Evolutionary conservation across 306 rosid species (phyloP), one percentile per base, ranked within the genome.

Genomic region (Sindora glabra): DNA sequence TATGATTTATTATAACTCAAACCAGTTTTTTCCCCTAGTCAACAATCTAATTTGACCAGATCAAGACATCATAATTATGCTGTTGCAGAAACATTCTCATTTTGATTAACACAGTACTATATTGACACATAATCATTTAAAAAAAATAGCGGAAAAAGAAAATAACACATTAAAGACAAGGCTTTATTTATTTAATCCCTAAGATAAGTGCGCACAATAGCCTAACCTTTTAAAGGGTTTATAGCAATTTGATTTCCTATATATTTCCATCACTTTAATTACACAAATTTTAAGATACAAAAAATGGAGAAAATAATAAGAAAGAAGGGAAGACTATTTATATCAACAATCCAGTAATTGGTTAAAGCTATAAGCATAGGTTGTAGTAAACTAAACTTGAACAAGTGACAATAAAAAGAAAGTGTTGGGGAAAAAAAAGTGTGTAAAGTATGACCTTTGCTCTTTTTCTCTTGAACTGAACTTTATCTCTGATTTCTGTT

Each of bases 391-490:
- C 17, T 33, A 33, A 53, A 38, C 15, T 47, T 1, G 18, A 59
- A 18, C 27, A 11, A 54, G 48, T 32, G 37, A 59, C 6, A 48
- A 42, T 50, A 56, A n/a, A n/a, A n/a, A n/a, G n/a, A n/a, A n/a
- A n/a, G n/a, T n/a, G n/a, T 22, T 15, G 45, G n/a, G n/a, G n/a
- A n/a, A n/a, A n/a, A 8, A 54, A 4, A 23, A 62, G 23, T 8
- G 21, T 56, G 47, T 39, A 68, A 27, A 18, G n/a, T n/a, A 68
- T 52, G 6, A 80, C 96, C 96, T 90, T 90, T 30, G 95, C 83
- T 68, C 24, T 87, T 77, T 81, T 90, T 72, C 89, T 83, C 81
- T 90, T 87, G 70, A 85, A 87, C 62, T 77, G 86, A 63, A 74
- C 80, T 75, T 60, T 81, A 64, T 87, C 91, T 73, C 73, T 85